These are phyloP conservation scores for Lichenothelia convexa DNA, from an alignment of 495 filamentous ascomycete species.

Conservation along the genomic window DNA sequence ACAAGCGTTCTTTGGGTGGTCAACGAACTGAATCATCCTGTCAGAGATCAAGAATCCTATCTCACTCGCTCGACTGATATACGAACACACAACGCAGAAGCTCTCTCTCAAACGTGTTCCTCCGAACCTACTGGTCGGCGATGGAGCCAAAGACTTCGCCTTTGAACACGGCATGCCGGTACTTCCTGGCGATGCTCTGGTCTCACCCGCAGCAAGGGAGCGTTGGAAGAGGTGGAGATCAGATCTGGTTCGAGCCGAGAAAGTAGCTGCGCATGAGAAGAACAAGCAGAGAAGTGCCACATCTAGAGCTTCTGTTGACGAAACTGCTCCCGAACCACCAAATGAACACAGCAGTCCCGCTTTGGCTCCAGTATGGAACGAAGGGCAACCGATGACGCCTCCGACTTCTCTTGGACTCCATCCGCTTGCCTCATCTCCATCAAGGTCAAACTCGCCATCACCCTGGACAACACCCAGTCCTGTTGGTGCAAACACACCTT, in stretches of 20 bases:
- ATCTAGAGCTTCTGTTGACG: slow-evolving; percentile 19
- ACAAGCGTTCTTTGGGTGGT: background rate
- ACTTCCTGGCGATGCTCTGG: slow-evolving; percentile 48
- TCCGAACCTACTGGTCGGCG: slow-evolving; percentile 74
- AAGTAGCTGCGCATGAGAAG: slow-evolving; percentile 6
- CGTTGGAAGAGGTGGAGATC: slow-evolving; percentile 59
- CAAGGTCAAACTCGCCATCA: background rate
- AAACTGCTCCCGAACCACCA: slow-evolving; percentile 38
- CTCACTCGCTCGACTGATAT: slow-evolving; percentile 60
- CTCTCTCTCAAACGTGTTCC: slow-evolving; percentile 74
- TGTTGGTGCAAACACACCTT: background rate
- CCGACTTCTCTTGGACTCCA: background rate
- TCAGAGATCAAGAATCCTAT: slow-evolving; percentile 87
- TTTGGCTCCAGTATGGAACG: slow-evolving; percentile 10
- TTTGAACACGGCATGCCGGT: slow-evolving; percentile 52
- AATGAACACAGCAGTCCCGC: slow-evolving; percentile 14
- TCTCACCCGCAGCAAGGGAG: slow-evolving; percentile 54
- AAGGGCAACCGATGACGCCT: slow-evolving; percentile 12
- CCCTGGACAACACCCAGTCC: background rate
- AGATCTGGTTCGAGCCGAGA: slow-evolving; percentile 46
- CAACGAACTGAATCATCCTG: background rate
- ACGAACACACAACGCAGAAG: slow-evolving; percentile 51
- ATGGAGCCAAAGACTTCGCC: slow-evolving; percentile 73
- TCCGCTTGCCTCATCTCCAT: background rate
- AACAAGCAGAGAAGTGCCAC: slow-evolving; percentile 11